Evolutionary conservation across 495 filamentous ascomycete genomes (phyloP).

Genomic region (Podospora conica): DNA sequence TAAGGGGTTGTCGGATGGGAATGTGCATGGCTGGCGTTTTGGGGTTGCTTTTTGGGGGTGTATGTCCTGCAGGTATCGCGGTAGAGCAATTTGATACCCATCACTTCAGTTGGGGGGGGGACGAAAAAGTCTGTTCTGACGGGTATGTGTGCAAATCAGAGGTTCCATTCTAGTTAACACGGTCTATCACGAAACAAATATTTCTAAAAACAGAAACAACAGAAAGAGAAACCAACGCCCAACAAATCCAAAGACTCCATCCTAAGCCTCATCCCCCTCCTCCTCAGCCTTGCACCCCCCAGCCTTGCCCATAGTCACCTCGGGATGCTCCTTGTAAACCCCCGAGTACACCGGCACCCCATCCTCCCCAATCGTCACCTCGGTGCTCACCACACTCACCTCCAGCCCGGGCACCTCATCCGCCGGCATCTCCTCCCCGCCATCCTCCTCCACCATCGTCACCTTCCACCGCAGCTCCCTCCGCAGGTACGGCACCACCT

Average conservation of each 20-base stretch:
- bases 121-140: background rate
- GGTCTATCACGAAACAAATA: background rate
- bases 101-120: background rate
- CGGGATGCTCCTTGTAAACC: slow-evolving; percentile 27
- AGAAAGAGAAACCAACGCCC: no score
- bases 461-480: slow-evolving; percentile 33
- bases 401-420: slow-evolving; percentile 29
- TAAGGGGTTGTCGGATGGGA: slow-evolving; percentile 21
- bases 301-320: slow-evolving; percentile 33
- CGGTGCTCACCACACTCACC: slow-evolving; percentile 33
- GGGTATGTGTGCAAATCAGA: background rate
- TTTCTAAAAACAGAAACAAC: background rate
- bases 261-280: background rate
- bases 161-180: background rate
- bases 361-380: slow-evolving; percentile 29
- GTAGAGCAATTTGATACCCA: slow-evolving; percentile 22
- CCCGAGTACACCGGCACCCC: slow-evolving; percentile 30
- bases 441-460: slow-evolving; percentile 28
- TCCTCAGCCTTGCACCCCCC: slow-evolving; percentile 45
- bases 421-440: slow-evolving; percentile 27
- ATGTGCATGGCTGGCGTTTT: slow-evolving; percentile 12
- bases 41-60: background rate
- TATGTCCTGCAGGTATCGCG: background rate
- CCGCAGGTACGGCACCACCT: slow-evolving; percentile 33
- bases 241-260: no score